Evolutionary conservation across 169 alveolate species (phyloP).

Genomic region (Ichthyophthirius multifiliis): DNA sequence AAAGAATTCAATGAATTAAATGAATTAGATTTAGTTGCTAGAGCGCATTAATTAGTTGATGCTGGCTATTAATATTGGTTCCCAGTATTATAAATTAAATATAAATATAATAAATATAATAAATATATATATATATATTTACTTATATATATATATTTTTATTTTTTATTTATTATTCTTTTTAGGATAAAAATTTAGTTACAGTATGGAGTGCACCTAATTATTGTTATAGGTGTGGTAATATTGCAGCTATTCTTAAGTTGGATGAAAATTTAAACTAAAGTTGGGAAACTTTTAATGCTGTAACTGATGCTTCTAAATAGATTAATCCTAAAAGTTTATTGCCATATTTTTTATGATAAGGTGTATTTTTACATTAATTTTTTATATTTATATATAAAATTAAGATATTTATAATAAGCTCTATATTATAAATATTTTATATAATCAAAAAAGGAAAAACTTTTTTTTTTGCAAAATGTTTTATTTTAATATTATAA

Average conservation of each 20-base stretch:
- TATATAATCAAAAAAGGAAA: too few species aligned
- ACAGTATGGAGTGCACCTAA: constrained; percentile 87
- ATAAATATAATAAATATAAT: neutral
- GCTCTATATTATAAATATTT: too few species aligned
- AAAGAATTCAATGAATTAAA: constrained; percentile 76
- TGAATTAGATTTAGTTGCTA: constrained; percentile 64
- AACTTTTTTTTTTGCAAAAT: too few species aligned
- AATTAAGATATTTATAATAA: too few species aligned
- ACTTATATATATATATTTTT: neutral
- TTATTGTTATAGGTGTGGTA: constrained; percentile 81
- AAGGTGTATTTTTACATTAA: too few species aligned
- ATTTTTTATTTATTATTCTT: constrained; percentile 27
- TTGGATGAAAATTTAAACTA: constrained; percentile 60
- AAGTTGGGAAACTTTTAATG: constrained; percentile 61
- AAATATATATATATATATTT: neutral
- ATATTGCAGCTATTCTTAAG: constrained; percentile 73
- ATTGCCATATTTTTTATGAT: constrained; percentile 22
- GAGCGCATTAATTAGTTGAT: constrained; percentile 82
- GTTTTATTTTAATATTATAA: too few species aligned
- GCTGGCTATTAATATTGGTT: constrained; percentile 84
- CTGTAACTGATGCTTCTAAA: constrained; percentile 62
- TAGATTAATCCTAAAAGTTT: neutral
- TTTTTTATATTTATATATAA: too few species aligned
- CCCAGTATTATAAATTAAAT: constrained; percentile 22
- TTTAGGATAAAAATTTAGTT: constrained; percentile 62